Conservation (phyloP, 805 yeast genomes). For the fission yeast (Schizosaccharomyces pombe) region DNA sequence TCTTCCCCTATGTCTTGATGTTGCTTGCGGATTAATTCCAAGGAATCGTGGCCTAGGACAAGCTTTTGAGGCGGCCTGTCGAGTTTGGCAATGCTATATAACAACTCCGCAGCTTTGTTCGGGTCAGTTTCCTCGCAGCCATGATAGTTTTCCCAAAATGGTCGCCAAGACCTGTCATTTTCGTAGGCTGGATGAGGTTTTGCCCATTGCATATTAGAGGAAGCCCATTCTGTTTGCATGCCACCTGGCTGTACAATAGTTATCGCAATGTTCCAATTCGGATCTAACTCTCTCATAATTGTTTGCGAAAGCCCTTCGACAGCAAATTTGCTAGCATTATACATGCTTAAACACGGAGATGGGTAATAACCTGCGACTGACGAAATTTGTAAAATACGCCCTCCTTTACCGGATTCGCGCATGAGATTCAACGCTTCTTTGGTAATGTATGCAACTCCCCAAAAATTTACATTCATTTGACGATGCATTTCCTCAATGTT, state of each 20-base stretch:
- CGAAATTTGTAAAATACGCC: not conserved
- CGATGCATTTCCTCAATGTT: not conserved
- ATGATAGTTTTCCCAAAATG: not conserved
- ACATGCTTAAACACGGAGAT: not conserved
- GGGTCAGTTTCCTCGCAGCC: conserved; percentile 1
- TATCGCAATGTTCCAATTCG: not conserved
- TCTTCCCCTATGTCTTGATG: not conserved
- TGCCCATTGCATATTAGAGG: not conserved
- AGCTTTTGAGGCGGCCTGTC: not conserved
- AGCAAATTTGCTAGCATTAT: conserved; percentile 1
- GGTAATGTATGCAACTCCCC: not conserved
- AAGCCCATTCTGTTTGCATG: not conserved
- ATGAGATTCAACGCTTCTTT: not conserved
- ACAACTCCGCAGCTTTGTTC: not conserved
- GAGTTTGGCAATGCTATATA: not conserved
- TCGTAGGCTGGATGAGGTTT: not conserved
- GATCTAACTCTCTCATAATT: not conserved
- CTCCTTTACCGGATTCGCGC: not conserved
- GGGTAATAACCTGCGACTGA: not conserved
- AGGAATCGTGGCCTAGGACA: not conserved
- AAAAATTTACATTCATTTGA: not conserved
- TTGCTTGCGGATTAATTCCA: not conserved
- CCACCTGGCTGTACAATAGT: not conserved
- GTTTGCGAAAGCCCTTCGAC: not conserved
- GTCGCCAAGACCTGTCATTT: not conserved